Base-by-base conservation (phyloP, 176 grass and related monocot species). In the Cocos nucifera region DNA sequence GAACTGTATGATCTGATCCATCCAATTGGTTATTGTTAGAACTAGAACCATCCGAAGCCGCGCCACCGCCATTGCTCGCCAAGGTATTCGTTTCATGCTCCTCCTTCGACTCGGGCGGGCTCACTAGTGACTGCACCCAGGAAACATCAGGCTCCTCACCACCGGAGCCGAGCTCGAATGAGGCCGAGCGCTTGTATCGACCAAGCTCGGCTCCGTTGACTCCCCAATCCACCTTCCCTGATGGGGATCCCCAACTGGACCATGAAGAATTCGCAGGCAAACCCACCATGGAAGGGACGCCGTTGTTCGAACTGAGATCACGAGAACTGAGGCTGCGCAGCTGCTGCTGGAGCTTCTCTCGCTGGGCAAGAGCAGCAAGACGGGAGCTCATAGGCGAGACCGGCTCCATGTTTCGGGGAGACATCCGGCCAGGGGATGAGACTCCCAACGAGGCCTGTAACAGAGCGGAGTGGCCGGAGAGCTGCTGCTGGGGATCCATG, bases 71-170 rank as follows among this genome's bases (percentile, higher is more conserved):
- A 39, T 55, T 57, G 17, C 67, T 74, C 24, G 51, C 74, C 29
- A 48, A 81, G 32, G 70, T 59, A 59, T 66, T 93, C 17, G 56
- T 30, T 54, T 81, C 75, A 3, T 74, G 54, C 35, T 22, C 14
- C 52, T 56, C 51, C 65, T 39, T 44, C 2, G 10, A 2, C 50
- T 63, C 59, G 2, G 23, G 59, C 10, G 70, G 51, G 26, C 25
- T 95, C 60, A 85, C 81, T 12, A 80, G 70, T 17, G 84, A 81
- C 59, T 83, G 87, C 19, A 85, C 79, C 93, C 87, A 98, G 4
- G 93, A 85, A 0, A 88, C n/a, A 81, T 98, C 84, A 6, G 87
- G 81, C 17, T 83, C 93, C 24, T 79, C 82, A n/a, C 75, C 65
- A 19, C 60, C 70, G 32, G 66, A 26, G 18, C 69, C 23, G 6